phyloP scores from a whole-genome alignment of 768 basidiomycete genomes.

The Boletus edulis region DNA sequence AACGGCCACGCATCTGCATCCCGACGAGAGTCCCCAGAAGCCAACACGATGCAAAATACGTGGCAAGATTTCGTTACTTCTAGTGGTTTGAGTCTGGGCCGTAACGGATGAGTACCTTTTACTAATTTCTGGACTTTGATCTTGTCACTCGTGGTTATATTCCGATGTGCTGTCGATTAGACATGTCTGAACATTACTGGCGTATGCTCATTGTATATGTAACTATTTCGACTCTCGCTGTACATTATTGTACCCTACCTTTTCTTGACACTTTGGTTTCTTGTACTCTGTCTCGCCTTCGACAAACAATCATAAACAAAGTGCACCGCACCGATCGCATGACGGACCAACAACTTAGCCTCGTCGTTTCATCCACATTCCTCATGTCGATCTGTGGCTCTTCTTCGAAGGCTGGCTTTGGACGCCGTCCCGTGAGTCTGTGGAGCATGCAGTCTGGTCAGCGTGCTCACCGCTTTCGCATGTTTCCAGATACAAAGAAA shows the following conservation, averaged over 20 bases:
- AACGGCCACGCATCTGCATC: conserved; percentile 36
- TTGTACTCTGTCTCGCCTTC: background rate
- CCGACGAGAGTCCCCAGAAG: conserved; percentile 50
- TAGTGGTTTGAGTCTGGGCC: conserved; percentile 23
- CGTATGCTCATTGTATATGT: conserved; percentile 16
- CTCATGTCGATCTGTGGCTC: conserved; percentile 59
- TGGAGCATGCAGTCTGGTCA: conserved; percentile 5
- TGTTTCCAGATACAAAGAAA: conserved; percentile 49
- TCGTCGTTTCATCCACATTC: conserved; percentile 4
- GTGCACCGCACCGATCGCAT: conserved; percentile 3
- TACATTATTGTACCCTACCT: conserved; percentile 15
- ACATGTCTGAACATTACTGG: conserved; percentile 6
- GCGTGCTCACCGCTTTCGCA: conserved; percentile 13
- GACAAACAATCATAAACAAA: conserved; percentile 26
- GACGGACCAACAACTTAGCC: background rate
- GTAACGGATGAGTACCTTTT: conserved; percentile 8
- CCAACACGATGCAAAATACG: conserved; percentile 54
- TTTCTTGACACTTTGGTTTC: conserved; percentile 15
- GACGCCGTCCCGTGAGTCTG: conserved; percentile 34
- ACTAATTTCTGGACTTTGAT: background rate
- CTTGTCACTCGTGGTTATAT: conserved; percentile 9
- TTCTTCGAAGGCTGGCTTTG: conserved; percentile 54
- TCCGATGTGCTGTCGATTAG: conserved; percentile 7
- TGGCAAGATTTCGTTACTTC: conserved; percentile 61
- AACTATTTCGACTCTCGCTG: conserved; percentile 14